Percentiles rank a stretch among this genome's conserved stretches.
phyloP scores from a whole-genome alignment of 352 stramenopile genomes.

The Thalassiosira livingstoniorum region DNA sequence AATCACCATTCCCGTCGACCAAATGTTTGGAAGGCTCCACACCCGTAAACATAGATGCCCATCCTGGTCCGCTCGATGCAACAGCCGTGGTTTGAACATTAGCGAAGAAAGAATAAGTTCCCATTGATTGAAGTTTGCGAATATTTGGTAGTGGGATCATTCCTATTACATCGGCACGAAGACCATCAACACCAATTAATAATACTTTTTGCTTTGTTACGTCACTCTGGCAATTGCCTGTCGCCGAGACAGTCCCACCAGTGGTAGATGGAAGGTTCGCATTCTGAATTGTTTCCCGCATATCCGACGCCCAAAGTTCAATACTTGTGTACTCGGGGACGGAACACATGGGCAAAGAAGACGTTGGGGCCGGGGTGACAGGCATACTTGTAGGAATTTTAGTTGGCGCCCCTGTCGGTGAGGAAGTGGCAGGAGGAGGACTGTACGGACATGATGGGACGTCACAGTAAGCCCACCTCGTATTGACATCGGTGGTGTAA shows the following conservation, averaged over 20 bases:
- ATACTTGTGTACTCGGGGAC: conserved; percentile 6
- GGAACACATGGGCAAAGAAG: conserved; percentile 10
- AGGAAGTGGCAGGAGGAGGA: neutral
- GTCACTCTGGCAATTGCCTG: conserved; percentile 10
- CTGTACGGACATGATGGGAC: conserved; percentile 6
- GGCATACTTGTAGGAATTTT: neutral
- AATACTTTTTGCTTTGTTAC: conserved; percentile 23
- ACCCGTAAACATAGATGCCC: conserved; percentile 27
- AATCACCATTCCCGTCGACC: conserved; percentile 31
- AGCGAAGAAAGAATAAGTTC: conserved; percentile 21
- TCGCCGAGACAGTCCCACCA: neutral
- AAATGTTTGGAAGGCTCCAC: conserved; percentile 11
- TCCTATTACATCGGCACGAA: conserved; percentile 18
- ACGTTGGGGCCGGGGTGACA: neutral
- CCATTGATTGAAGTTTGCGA: neutral
- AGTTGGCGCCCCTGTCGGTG: neutral
- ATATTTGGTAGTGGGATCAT: conserved; percentile 25
- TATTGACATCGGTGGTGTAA: neutral
- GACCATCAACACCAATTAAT: conserved; percentile 26
- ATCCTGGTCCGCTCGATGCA: conserved; percentile 22
- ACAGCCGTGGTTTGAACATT: conserved; percentile 10
- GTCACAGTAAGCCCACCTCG: conserved; percentile 8
- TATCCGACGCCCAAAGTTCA: neutral
- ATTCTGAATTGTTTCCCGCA: neutral
- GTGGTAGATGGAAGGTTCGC: neutral